Conservation (phyloP, 192 early-diverging fungal species). For the Coemansia interrupta region DNA sequence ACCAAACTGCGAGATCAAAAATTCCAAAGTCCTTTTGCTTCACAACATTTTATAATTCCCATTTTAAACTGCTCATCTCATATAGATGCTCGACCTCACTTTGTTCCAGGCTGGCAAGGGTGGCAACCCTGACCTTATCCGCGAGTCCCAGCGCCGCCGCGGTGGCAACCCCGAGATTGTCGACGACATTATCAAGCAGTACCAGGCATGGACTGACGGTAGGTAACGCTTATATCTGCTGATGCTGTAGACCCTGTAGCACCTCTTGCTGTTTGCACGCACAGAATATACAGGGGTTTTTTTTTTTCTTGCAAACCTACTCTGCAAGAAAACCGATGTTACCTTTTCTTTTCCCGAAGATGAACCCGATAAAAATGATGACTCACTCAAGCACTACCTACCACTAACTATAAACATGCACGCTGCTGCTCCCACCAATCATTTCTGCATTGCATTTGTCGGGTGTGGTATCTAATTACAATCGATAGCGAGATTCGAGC, state of each 20-base stretch:
- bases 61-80: neutral
- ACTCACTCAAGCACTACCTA: conserved; percentile 12
- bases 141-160: conserved; percentile 89
- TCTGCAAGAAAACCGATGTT: neutral
- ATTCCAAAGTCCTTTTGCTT: neutral
- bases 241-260: too few species aligned
- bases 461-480: neutral
- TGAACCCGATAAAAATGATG: neutral
- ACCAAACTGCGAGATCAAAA: neutral
- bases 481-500: conserved; percentile 71
- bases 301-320: too few species aligned
- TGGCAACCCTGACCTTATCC: conserved; percentile 87
- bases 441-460: conserved; percentile 3
- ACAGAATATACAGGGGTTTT: too few species aligned
- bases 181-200: conserved; percentile 86
- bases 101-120: conserved; percentile 86
- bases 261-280: too few species aligned
- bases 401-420: neutral
- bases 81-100: conserved; percentile 84
- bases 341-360: neutral
- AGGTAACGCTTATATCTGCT: conserved; percentile 13
- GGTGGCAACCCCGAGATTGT: conserved; percentile 80
- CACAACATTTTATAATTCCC: neutral
- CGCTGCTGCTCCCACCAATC: too few species aligned
- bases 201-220: conserved; percentile 88